These are phyloP conservation scores for Epichloe sp. DNA, from an alignment of 2,329 filamentous ascomycete genomes.

Conservation along the genomic window DNA sequence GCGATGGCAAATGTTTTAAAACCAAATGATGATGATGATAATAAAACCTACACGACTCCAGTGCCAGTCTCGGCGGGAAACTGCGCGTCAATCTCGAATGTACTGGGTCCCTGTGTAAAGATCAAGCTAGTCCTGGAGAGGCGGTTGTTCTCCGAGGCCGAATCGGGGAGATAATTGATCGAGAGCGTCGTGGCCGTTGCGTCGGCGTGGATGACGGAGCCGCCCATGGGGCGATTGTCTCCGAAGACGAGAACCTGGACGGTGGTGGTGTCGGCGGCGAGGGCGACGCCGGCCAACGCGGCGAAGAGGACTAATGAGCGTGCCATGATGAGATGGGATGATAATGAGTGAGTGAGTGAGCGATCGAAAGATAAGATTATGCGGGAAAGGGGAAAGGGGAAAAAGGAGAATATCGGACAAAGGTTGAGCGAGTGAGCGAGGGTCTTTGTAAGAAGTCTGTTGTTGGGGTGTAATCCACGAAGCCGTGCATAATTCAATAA, in stretches of 20 bases:
- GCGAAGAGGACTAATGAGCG: slow-evolving; percentile 10
- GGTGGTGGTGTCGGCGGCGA: slow-evolving; percentile 15
- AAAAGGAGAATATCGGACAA: too few relatives aligned
- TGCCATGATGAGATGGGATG: slow-evolving; percentile 8
- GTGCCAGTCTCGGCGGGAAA: slow-evolving; percentile 1
- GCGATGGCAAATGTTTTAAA: too few relatives aligned
- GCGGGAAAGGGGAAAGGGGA: too few relatives aligned
- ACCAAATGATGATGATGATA: too few relatives aligned
- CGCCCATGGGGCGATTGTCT: slow-evolving; percentile 10
- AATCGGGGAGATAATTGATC: slow-evolving; percentile 13
- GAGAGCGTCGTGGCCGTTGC: slow-evolving; percentile 17
- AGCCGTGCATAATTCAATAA: too few relatives aligned
- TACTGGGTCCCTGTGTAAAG: slow-evolving; percentile 17
- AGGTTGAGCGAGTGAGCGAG: too few relatives aligned
- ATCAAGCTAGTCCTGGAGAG: slow-evolving; percentile 5
- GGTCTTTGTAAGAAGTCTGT: too few relatives aligned
- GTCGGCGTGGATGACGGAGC: slow-evolving; percentile 18
- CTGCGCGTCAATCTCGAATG: slow-evolving; percentile 4
- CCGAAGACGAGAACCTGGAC: slow-evolving; percentile 11
- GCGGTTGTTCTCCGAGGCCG: slow-evolving; percentile 14
- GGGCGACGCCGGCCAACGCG: slow-evolving; percentile 10
- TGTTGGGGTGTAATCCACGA: too few relatives aligned
- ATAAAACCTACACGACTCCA: background rate
- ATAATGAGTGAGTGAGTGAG: background rate
- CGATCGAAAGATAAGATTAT: background rate